Percentiles rank a stretch among this genome's conserved stretches.
Conservation (phyloP, 1,139 yeast genomes). For the Scheffersomyces parashehatae region DNA sequence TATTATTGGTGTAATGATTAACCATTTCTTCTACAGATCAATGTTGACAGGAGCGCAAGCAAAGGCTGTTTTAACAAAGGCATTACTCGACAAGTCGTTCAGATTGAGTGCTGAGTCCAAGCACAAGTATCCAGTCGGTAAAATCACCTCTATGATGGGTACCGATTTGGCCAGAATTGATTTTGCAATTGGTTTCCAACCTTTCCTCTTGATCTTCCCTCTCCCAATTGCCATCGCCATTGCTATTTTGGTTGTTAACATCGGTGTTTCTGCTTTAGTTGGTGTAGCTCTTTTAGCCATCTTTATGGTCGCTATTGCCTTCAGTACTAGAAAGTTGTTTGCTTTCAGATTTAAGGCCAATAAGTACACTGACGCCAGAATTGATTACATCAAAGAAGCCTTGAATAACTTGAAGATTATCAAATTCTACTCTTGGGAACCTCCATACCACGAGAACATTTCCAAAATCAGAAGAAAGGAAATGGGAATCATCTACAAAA, state of each 20-base stretch:
- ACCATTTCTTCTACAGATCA: conserved; percentile 64
- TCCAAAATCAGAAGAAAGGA: conserved; percentile 49
- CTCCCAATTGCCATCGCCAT: conserved; percentile 60
- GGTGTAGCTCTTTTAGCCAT: conserved; percentile 48
- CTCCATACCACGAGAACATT: conserved; percentile 52
- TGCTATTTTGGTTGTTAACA: conserved; percentile 63
- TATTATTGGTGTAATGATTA: conserved; percentile 47
- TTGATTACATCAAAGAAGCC: conserved; percentile 62
- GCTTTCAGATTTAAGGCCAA: conserved; percentile 44
- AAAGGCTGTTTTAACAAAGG: conserved; percentile 37
- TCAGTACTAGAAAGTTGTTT: conserved; percentile 39
- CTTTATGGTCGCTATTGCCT: conserved; percentile 41
- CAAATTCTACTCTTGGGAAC: conserved; percentile 72
- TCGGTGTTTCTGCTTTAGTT: conserved; percentile 73
- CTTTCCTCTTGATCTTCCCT: conserved; percentile 63
- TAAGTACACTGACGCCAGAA: conserved; percentile 57
- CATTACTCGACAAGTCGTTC: conserved; percentile 33
- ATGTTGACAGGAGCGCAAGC: conserved; percentile 44
- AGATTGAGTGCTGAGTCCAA: conserved; percentile 26
- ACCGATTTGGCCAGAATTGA: conserved; percentile 82
- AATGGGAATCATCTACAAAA: conserved; percentile 45
- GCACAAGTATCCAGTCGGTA: conserved; percentile 31
- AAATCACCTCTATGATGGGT: conserved; percentile 57
- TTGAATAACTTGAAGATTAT: conserved; percentile 65
- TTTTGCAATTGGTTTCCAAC: conserved; percentile 71